phyloP scores from a whole-genome alignment of 169 alveolate species.

The Eimeria praecox region DNA sequence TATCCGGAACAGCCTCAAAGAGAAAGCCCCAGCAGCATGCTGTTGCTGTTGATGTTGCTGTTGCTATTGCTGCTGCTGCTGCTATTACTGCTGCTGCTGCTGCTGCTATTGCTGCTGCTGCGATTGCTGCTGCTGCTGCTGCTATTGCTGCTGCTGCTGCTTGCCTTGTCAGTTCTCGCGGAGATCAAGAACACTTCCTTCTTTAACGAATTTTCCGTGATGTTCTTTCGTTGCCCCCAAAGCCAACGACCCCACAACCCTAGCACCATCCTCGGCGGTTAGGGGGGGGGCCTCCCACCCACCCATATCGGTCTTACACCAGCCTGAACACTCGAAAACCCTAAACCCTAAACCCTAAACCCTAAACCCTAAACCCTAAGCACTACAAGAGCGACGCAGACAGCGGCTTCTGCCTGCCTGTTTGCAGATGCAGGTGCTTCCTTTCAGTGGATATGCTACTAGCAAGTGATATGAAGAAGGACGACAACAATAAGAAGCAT shows the following conservation, averaged over 20 bases:
- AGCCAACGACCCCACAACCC: neutral
- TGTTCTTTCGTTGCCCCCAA: conserved; percentile 23
- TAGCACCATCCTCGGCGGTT: conserved; percentile 71
- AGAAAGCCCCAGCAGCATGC: too few relatives aligned
- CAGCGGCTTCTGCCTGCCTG: neutral
- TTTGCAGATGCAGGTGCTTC: neutral
- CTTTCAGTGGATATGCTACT: too few relatives aligned
- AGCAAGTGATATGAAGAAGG: neutral
- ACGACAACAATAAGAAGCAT: neutral
- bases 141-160: neutral
- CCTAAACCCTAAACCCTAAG: neutral
- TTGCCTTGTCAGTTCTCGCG: neutral
- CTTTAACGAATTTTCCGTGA: conserved; percentile 35
- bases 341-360: too few relatives aligned
- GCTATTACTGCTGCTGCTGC: neutral
- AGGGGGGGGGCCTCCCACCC: conserved; percentile 77
- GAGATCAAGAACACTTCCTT: neutral
- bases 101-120: neutral
- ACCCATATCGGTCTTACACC: conserved; percentile 78
- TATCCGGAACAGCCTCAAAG: too few relatives aligned
- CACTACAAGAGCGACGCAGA: neutral
- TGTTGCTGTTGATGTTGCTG: neutral
- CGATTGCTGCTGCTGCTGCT: neutral
- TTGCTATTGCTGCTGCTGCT: neutral
- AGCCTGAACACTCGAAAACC: too few relatives aligned